Percentiles rank a stretch among this genome's conserved stretches.
Evolutionary conservation across 257 asterid genomes (phyloP).

Genomic region (Ligustrum vulgare): DNA sequence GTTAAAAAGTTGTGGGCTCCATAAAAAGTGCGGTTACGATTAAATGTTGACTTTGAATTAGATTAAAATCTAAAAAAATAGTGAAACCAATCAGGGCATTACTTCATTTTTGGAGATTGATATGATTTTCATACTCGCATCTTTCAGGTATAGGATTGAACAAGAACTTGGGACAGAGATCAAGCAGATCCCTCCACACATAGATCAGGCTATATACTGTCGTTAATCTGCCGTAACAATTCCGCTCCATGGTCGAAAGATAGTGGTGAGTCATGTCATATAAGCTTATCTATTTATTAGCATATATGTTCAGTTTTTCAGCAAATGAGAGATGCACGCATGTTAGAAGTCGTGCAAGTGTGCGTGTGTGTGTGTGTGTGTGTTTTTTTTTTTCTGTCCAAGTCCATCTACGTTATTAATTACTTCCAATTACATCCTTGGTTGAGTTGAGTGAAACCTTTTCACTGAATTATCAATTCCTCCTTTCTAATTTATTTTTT

Average conservation of each 20-base stretch:
- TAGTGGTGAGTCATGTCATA: slow-evolving; percentile 34
- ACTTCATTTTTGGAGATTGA: neutral
- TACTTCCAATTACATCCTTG: neutral
- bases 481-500: neutral
- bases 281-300: neutral
- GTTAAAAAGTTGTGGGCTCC: no score
- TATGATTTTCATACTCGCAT: slow-evolving; percentile 15
- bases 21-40: no score
- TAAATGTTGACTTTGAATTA: no score
- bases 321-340: neutral
- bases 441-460: neutral
- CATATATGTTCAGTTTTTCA: neutral
- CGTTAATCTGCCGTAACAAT: slow-evolving; percentile 39
- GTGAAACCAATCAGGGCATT: no score
- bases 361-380: no score
- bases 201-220: slow-evolving; percentile 79
- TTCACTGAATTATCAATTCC: neutral
- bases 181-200: slow-evolving; percentile 87
- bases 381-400: neutral
- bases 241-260: slow-evolving; percentile 17
- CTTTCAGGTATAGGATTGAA: slow-evolving; percentile 77
- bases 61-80: no score
- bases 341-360: neutral
- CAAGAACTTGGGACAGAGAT: slow-evolving; percentile 93
- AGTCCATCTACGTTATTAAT: neutral